phyloP scores from a whole-genome alignment of 768 basidiomycete species.

The Tubosaeta sp. region DNA sequence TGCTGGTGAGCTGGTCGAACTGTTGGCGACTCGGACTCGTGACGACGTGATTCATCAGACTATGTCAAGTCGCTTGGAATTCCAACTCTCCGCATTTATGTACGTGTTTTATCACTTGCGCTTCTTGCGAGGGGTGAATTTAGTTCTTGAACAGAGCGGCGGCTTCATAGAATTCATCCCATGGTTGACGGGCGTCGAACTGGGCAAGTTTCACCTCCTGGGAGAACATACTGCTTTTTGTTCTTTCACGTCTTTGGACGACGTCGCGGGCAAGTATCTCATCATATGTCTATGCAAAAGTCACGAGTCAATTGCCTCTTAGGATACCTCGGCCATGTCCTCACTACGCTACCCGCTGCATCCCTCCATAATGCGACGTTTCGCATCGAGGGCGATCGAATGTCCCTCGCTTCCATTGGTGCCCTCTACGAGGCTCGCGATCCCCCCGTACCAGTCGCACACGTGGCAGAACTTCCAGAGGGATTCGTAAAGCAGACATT shows the following conservation, averaged over 20 bases:
- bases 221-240: conserved; percentile 29
- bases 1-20: conserved; percentile 18
- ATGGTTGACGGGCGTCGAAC: conserved; percentile 24
- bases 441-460: conserved; percentile 18
- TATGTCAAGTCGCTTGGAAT: conserved; percentile 28
- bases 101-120: conserved; percentile 10
- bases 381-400: conserved; percentile 36
- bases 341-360: conserved; percentile 28
- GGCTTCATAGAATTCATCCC: conserved; percentile 31
- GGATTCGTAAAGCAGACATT: conserved; percentile 28
- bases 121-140: background rate
- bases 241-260: conserved; percentile 32
- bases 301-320: background rate
- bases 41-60: conserved; percentile 11
- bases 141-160: conserved; percentile 31
- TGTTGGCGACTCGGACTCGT: background rate
- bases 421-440: conserved; percentile 23
- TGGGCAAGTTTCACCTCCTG: conserved; percentile 30
- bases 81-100: conserved; percentile 30
- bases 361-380: conserved; percentile 29
- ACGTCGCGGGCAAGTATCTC: conserved; percentile 31
- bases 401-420: conserved; percentile 23
- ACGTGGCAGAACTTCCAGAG: conserved; percentile 26
- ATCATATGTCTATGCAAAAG: background rate
- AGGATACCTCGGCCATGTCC: conserved; percentile 35